Evolutionary conservation across 2,329 filamentous ascomycete species (phyloP), one percentile per base, ranked within the genome.

Genomic region (Myriosclerotinia curreyana): DNA sequence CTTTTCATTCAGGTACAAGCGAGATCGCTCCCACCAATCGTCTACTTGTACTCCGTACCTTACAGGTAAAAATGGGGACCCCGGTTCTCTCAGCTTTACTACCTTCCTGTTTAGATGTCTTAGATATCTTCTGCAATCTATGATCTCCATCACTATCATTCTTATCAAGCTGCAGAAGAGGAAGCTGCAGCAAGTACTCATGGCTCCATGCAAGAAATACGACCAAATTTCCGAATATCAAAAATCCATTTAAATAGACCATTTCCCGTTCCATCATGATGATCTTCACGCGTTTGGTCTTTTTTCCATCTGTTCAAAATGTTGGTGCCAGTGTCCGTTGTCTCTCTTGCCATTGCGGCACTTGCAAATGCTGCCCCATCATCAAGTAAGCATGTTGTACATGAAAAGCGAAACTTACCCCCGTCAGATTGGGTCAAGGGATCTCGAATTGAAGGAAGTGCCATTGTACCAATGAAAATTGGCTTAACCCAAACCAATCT

Each of bases 401-500:
- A 71, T 20, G 70, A 70, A 53, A 66, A 66, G 42, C 67, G 70
- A 28, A 44, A 64, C 22, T 8, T 53, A 34, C 52, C 64, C n/a
- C 25, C 65, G 5, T 64, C 62, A 36, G 62, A 67, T 48, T 71
- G 69, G 69, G 56, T 65, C 3, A 71, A 69, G 34, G 65, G 56
- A 15, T 64, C 60, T 56, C 67, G 64, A 20, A 62, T 70, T 25
- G 63, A 69, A 38, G 28, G 64, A 34, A 62, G 60, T 64, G 66
- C 68, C 17, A 65, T 68, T 28, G 68, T 81, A 42, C 79, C 79
- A 2, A 77, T 81, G 68, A 74, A 77, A 15, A 79, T 81, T 66
- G 79, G 77, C 11, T 67, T 81, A 60, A 75, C 74, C 4, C 79
- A 81, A 68, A 74, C 72, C 15, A 80, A 80, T 61, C 68, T 81